Conservation (phyloP, 148 eudicot genomes). For the Rhododendron griersonianum region DNA sequence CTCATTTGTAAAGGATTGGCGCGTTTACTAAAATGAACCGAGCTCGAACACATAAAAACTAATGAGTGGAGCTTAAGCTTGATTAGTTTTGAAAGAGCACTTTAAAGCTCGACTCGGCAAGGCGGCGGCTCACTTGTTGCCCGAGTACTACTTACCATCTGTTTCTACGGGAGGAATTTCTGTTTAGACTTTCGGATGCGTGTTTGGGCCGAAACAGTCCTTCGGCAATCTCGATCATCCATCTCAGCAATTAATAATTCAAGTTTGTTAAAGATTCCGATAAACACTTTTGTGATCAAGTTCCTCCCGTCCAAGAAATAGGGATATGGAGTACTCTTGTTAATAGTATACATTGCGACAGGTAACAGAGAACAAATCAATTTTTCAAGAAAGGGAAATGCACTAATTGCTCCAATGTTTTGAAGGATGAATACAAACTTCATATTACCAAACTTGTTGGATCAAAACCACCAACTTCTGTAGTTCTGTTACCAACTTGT, state of each 20-base stretch:
- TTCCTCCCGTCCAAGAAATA: too few species aligned
- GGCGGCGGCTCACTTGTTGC: background rate
- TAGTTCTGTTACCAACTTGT: background rate
- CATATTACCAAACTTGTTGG: background rate
- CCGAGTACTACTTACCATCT: too few species aligned
- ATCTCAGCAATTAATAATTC: background rate
- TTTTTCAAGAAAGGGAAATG: background rate
- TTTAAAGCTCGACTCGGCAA: background rate
- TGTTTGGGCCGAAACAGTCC: background rate
- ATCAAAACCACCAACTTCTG: background rate
- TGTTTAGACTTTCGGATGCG: background rate
- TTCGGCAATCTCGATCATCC: background rate
- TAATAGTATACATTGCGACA: too few species aligned
- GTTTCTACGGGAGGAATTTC: too few species aligned
- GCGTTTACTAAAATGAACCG: too few species aligned
- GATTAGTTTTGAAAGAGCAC: too few species aligned
- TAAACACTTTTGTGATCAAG: too few species aligned
- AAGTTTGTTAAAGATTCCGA: background rate
- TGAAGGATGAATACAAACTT: background rate
- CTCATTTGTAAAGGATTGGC: too few species aligned
- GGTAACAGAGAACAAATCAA: background rate
- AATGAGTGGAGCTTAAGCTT: background rate
- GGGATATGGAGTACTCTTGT: too few species aligned
- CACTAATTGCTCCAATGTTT: background rate
- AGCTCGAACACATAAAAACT: too few species aligned